These are phyloP conservation scores for Fomitopsis palustris DNA, from an alignment of 1,284 basidiomycete genomes.

Conservation along the genomic window DNA sequence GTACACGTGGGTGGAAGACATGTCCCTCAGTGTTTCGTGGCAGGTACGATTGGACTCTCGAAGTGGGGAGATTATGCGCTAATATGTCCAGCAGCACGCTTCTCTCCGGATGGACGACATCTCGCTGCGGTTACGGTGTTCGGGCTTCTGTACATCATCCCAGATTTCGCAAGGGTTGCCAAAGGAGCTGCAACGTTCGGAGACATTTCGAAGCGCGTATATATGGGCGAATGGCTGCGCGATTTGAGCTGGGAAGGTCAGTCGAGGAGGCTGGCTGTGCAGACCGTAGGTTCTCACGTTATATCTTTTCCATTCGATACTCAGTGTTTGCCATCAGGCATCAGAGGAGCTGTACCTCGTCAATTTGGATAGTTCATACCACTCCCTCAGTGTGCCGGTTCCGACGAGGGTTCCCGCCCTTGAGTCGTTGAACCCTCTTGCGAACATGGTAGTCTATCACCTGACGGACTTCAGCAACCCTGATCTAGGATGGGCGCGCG, in stretches of 20 bases:
- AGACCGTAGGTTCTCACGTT: slow-evolving; percentile 5
- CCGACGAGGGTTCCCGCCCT: neutral
- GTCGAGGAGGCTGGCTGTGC: slow-evolving; percentile 10
- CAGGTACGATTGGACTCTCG: neutral
- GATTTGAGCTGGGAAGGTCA: slow-evolving; percentile 15
- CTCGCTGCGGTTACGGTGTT: slow-evolving; percentile 18
- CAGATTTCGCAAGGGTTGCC: slow-evolving; percentile 18
- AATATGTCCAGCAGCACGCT: slow-evolving; percentile 7
- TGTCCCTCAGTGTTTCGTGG: slow-evolving; percentile 3
- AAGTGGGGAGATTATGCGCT: neutral
- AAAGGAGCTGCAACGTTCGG: slow-evolving; percentile 8
- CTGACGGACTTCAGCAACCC: slow-evolving; percentile 12
- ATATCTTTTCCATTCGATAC: neutral
- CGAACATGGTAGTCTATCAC: slow-evolving; percentile 4
- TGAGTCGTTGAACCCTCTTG: neutral
- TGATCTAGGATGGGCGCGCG: slow-evolving; percentile 8
- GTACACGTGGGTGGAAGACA: neutral
- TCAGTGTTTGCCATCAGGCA: slow-evolving; percentile 1
- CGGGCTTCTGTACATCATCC: slow-evolving; percentile 19
- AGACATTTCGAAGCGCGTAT: slow-evolving; percentile 10
- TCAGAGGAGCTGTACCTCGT: slow-evolving; percentile 14
- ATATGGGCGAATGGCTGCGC: slow-evolving; percentile 11
- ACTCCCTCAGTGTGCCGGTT: neutral
- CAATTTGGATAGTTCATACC: slow-evolving; percentile 7
- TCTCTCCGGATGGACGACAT: slow-evolving; percentile 23